Base-by-base conservation (phyloP, 805 yeast species). In the Candida andamanensis region DNA sequence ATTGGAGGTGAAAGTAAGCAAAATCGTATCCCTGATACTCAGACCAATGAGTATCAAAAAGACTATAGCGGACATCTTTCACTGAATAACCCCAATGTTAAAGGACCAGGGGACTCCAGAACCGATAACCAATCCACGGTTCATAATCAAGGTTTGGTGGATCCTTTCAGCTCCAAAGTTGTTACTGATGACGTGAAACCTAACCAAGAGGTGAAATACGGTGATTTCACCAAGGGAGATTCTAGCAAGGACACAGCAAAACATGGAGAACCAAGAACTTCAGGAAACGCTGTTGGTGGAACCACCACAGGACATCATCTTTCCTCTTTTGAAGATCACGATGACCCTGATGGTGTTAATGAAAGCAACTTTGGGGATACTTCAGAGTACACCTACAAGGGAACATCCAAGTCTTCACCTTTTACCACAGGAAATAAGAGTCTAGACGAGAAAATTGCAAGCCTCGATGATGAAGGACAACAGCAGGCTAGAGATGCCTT, bases 401-500 rank as follows among this genome's bases (percentile, higher is more conserved):
- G 20, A 18, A 26, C 14, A 15, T 11, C n/a, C 15, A 20, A 28
- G 15, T 13, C 24, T 22, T 13, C 19, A 12, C 25, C 24, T 6
- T 62, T 61, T 48, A 31, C 58, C 26, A 62, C 67, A 18, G 67
- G 69, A 17, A 56, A 59, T 47, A 44, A 42, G 27, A 43, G 52
- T 24, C 56, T 62, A 46, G 67, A 62, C 37, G 30, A 46, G 24
- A 59, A 59, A 50, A 59, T 62, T 27, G 37, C 63, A 24, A 32
- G 49, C 33, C 56, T 62, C 42, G 60, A 56, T 35, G 53, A 56
- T 16, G 41, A 47, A 14, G 58, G 54, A 25, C 67, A 59, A 41
- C 44, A 56, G 32, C 54, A 60, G 46, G 69, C 69, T 23, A 55
- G 58, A 44, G 61, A 58, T 17, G 69, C 67, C 6, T 61, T 58